These are phyloP conservation scores for Aquilaria yunnanensis DNA, from an alignment of 345 rosid genomes.

Conservation along the genomic window DNA sequence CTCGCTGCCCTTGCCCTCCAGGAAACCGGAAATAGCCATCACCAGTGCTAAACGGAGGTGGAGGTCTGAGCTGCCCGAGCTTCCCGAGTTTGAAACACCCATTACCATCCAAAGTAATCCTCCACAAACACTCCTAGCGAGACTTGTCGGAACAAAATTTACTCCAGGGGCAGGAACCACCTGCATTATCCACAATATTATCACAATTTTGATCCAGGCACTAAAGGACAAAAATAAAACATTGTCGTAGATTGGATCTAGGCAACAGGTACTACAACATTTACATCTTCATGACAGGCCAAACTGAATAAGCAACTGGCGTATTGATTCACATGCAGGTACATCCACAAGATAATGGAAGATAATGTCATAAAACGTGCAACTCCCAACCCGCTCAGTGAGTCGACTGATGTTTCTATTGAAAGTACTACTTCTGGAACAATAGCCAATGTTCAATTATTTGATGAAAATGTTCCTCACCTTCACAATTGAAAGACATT, in stretches of 20 bases:
- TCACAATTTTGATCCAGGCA: too few species aligned
- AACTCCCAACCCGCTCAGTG: too few species aligned
- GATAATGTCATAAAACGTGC: too few species aligned
- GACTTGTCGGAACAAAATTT: constrained; percentile 69
- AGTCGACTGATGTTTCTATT: too few species aligned
- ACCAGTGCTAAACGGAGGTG: constrained; percentile 44
- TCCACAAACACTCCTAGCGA: constrained; percentile 34
- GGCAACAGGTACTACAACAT: neutral
- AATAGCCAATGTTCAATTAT: too few species aligned
- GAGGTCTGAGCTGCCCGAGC: constrained; percentile 18
- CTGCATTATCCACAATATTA: constrained; percentile 22
- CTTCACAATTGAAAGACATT: constrained; percentile 51
- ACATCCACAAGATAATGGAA: too few species aligned
- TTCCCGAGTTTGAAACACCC: constrained; percentile 59
- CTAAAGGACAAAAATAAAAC: too few species aligned
- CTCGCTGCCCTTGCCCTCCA: constrained; percentile 20
- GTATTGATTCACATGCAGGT: neutral
- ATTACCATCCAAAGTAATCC: constrained; percentile 67
- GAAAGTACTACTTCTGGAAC: too few species aligned
- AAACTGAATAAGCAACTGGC: too few species aligned
- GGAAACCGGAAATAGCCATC: constrained; percentile 36
- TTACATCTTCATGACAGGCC: too few species aligned
- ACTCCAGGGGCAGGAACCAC: constrained; percentile 46
- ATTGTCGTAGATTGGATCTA: neutral
- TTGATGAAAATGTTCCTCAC: constrained; percentile 23